Evolutionary conservation across 495 filamentous ascomycete species (phyloP).

Genomic region (Penicillium nucicola): DNA sequence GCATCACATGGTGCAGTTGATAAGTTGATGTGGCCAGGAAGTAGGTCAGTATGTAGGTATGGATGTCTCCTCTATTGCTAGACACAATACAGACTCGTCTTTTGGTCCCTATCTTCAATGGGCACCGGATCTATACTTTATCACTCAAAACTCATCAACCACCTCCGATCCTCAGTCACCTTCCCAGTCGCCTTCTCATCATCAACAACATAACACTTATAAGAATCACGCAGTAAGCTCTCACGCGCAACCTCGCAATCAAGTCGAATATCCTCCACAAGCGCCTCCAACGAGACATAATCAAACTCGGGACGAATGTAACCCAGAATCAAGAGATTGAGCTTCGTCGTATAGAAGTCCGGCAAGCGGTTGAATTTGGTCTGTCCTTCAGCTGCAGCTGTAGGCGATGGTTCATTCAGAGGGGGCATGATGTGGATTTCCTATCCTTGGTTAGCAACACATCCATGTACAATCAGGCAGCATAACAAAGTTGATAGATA

Average conservation of each 20-base stretch:
- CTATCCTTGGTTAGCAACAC: conserved; percentile 12
- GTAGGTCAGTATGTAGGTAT: no score
- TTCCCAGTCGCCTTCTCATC: conserved; percentile 16
- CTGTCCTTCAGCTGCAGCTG: conserved; percentile 19
- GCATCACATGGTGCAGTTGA: no score
- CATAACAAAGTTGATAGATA: no score
- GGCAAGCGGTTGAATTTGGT: conserved; percentile 42
- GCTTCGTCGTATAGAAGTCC: conserved; percentile 80
- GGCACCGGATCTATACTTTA: not conserved
- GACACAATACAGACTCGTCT: conserved; percentile 2
- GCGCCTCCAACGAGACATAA: conserved; percentile 75
- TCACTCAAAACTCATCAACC: conserved; percentile 36
- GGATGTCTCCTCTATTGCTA: not conserved
- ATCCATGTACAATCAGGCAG: no score
- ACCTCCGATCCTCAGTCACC: conserved; percentile 29
- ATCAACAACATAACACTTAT: conserved; percentile 55
- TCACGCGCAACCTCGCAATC: conserved; percentile 80
- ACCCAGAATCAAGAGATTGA: conserved; percentile 77
- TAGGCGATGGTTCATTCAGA: conserved; percentile 47
- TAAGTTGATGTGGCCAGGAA: no score
- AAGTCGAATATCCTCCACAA: conserved; percentile 82
- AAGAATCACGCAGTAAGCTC: conserved; percentile 69
- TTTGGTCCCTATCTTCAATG: not conserved
- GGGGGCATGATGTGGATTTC: conserved; percentile 88
- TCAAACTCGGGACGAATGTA: conserved; percentile 88